Evolutionary conservation across 1,284 basidiomycete genomes (phyloP), one percentile per base, ranked within the genome.

Genomic region (Fereydounia khargensis): DNA sequence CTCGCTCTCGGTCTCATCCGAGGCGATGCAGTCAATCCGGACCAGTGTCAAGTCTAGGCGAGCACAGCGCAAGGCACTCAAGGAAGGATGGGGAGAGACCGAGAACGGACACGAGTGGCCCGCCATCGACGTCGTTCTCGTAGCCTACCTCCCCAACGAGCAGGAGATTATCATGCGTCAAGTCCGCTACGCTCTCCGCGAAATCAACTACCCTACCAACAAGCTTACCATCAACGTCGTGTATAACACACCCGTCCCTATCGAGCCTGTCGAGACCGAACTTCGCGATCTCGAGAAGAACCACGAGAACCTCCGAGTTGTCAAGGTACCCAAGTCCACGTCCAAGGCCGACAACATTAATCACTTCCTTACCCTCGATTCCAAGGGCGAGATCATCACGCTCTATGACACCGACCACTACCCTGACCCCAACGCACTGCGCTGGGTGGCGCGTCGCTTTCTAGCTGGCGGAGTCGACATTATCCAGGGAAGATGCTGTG

Each of bases 291-390:
- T 70, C 8, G 62, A 62, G 39, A 39, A 38, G 25, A 44, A 50
- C 7, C 55, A 68, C 38, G 39, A 33, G 0, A 46, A 58, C 13
- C 19, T 70, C 28, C 49, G 62, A 17, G 62, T 70, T 16, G 57
- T 68, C 51, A 62, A 59, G 40, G 67, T 70, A 17, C 65, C 65
- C 34, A 54, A 60, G 39, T 69, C 67, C 28, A 68, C 60, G 1
- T 57, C 50, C 36, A 66, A 71, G 25, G 66, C 67, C 6, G 61
- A 71, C 28, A 71, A 69, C 45, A 61, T 71, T 43, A 69, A 69
- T 48, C 42, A 63, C 50, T 68, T 57, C 53, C 53, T 71, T 36
- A 54, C 64, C 33, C 40, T 64, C 41, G 52, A 61, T 23, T 11
- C 14, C 28, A 55, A 57, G 45, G 55, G 66, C 45, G 60, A 65